Evolutionary conservation across 2,329 filamentous ascomycete genomes (phyloP), one percentile per base, ranked within the genome.

Genomic region (Cercospora sp.): DNA sequence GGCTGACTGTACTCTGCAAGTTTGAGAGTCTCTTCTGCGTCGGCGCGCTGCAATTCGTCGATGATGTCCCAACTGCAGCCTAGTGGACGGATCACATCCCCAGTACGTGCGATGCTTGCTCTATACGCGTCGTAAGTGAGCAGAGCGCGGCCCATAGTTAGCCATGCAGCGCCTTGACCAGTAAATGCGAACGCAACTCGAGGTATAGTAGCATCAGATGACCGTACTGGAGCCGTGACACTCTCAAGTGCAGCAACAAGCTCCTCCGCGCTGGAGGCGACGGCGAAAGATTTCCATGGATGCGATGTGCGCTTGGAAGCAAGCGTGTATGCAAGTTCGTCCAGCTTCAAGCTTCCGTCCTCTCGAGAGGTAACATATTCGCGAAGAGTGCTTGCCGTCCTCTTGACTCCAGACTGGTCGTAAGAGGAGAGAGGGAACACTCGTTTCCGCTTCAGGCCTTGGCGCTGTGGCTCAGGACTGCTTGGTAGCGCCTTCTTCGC

Each of bases 1-100:
- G 69, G 83, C 69, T 88, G 86, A 0, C 82, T 80, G 28, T 86
- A 72, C 28, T 74, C 74, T 3, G 79, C 73, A n/a, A 66, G 59
- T 16, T 37, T 37, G 10, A 62, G 18, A 8, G 34, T 32, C 12
- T 40, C 26, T n/a, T 62, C 65, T 13, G 28, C 40, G 3, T 59
- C 59, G 3, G 49, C 13, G 2, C 21, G 43, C 24, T 73, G 66
- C 53, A 78, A 71, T 61, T 77, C 75, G 7, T 63, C 51, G 4
- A 58, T 21, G 60, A 69, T 37, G 21, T 63, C 64, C 58, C 60
- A 77, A 60, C 21, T 43, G 40, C 59, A 79, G 60, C 32, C 72
- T 51, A 57, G 60, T 45, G 24, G 63, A 32, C 30, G 32, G 2
- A 69, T 7, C 34, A 37, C 13, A 7, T 34, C 40, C 40, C 61